Evolutionary conservation across 1,284 basidiomycete species (phyloP), one percentile per base, ranked within the genome.

Genomic region (Trichosporon asahii): DNA sequence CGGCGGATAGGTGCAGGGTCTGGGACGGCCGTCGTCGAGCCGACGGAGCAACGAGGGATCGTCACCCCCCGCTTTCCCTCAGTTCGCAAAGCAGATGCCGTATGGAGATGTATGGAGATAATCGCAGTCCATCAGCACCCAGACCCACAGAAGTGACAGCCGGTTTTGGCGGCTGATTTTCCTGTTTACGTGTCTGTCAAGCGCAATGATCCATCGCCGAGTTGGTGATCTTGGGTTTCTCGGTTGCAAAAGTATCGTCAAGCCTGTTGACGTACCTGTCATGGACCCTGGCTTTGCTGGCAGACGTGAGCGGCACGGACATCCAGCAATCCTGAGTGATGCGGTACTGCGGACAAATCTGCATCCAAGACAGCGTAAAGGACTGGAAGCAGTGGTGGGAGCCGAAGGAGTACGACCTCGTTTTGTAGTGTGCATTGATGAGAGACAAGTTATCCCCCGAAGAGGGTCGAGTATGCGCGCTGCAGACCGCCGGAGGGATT

Each of bases 121-220:
- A n/a, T 8, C 29, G 29, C 57, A 31, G 57, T 21, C 57, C 18
- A 15, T 61, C 55, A 31, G 57, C 2, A 18, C 3, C 11, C 29
- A 2, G 15, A n/a, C 15, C 27, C 14, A 8, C 12, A 2, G 3
- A 3, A 31, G 55, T 31, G 9, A 11, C 18, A 31, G 11, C 27
- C 5, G 57, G 18, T n/a, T 11, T 18, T 61, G 57, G 57, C 57
- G 57, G 57, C 57, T 61, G 57, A 61, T 61, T 61, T 61, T 33
- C 57, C 27, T 61, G 5, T 31, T 23, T 33, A 31, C 57, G 57
- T 31, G 1, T n/a, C 29, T 9, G 57, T 6, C 40, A 18, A 1
- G 18, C 6, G 15, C 40, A 8, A 33, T 21, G 21, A 27, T 57
- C 53, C 23, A 57, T 61, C 57, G 57, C 57, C 57, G 57, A 61